Conservation (phyloP, 495 filamentous ascomycete genomes). For the Penicillium flavigenum region DNA sequence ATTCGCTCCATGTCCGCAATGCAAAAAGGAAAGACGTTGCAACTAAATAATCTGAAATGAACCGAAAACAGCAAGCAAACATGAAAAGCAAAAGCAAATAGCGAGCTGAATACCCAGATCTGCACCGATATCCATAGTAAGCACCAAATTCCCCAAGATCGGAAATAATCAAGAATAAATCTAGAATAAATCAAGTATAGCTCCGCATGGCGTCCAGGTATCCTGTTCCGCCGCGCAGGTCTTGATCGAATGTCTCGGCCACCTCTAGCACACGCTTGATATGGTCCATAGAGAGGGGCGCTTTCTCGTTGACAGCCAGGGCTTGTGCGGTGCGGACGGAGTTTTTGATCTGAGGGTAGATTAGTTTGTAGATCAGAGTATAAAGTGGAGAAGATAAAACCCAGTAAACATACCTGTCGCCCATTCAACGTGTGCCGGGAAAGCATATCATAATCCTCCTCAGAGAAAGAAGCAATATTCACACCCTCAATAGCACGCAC, state of each 20-base stretch:
- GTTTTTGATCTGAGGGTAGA: slow-evolving; percentile 73
- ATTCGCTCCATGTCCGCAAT: slow-evolving; percentile 4
- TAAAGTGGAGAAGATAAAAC: slow-evolving; percentile 1
- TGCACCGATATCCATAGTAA: neutral
- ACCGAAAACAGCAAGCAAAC: slow-evolving; percentile 12
- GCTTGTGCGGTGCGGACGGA: slow-evolving; percentile 83
- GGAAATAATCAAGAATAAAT: neutral
- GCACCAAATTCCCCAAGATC: slow-evolving; percentile 1
- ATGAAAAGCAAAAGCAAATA: slow-evolving; percentile 2
- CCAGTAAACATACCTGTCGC: slow-evolving; percentile 60
- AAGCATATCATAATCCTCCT: slow-evolving; percentile 66
- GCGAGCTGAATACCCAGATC: neutral
- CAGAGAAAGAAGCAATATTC: slow-evolving; percentile 60
- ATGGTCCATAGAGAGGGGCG: slow-evolving; percentile 72
- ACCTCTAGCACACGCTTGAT: slow-evolving; percentile 82
- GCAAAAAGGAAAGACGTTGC: neutral
- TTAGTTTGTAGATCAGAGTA: slow-evolving; percentile 4
- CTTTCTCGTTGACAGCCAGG: slow-evolving; percentile 73
- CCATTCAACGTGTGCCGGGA: slow-evolving; percentile 77
- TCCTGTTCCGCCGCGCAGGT: slow-evolving; percentile 65
- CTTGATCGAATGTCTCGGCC: slow-evolving; percentile 76
- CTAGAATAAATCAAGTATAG: slow-evolving; percentile 37
- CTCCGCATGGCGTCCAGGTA: slow-evolving; percentile 54
- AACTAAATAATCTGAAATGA: neutral
- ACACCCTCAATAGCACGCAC: slow-evolving; percentile 65